These are phyloP conservation scores for Blastocystis sp. DNA, from an alignment of 352 stramenopile genomes.

Conservation along the genomic window DNA sequence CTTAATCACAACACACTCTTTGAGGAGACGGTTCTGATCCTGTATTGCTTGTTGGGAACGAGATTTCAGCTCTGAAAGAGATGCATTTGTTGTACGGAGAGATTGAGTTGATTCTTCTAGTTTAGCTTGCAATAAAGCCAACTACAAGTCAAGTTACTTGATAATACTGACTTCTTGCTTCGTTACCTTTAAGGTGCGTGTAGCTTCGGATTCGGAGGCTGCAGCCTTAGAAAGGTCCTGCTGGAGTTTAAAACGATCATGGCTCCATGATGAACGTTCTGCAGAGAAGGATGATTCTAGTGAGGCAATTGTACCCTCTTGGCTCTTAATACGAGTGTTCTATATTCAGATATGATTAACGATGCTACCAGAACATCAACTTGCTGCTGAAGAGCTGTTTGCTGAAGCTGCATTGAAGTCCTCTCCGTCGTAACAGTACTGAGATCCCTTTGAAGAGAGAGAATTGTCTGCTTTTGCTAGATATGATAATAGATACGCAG, in stretches of 20 bases:
- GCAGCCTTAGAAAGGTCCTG: neutral
- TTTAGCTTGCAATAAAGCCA: neutral
- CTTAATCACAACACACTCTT: neutral
- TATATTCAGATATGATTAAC: neutral
- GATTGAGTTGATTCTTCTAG: neutral
- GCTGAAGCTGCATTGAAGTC: neutral
- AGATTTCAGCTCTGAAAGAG: neutral
- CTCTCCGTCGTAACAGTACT: neutral
- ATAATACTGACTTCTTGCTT: neutral
- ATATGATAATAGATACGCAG: neutral
- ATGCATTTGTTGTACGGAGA: neutral
- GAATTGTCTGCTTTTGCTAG: neutral
- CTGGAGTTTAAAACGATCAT: neutral
- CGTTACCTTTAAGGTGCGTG: neutral
- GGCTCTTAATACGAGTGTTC: neutral
- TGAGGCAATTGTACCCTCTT: neutral
- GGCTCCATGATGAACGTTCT: neutral
- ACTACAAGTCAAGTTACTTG: neutral
- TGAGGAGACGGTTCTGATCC: slow-evolving; percentile 28
- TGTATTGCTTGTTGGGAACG: neutral
- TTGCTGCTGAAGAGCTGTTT: neutral
- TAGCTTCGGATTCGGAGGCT: neutral
- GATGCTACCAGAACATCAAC: neutral
- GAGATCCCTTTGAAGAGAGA: neutral
- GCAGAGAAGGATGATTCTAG: neutral